Evolutionary conservation across 352 stramenopile genomes (phyloP).

Genomic region (Globisporangium sylvaticum): DNA sequence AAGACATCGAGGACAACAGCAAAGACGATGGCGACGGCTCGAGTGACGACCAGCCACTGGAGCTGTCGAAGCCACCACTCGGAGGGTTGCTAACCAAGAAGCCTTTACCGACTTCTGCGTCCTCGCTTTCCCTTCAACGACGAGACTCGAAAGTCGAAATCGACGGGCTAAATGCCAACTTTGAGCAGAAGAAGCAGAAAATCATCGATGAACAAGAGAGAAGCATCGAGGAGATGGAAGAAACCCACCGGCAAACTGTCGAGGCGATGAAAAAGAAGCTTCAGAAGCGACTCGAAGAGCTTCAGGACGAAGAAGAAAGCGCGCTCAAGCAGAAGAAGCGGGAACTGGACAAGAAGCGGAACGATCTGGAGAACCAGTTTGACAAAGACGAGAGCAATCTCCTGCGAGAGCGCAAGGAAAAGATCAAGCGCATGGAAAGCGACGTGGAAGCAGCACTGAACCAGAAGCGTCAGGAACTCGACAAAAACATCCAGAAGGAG

Average conservation of each 20-base stretch:
- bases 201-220: slow-evolving; percentile 39
- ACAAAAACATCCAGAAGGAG: slow-evolving; percentile 45
- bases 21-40: slow-evolving; percentile 24
- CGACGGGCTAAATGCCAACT: slow-evolving; percentile 26
- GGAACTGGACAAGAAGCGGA: slow-evolving; percentile 64
- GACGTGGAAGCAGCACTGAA: slow-evolving; percentile 40
- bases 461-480: slow-evolving; percentile 57
- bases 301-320: slow-evolving; percentile 48
- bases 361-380: slow-evolving; percentile 66
- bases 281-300: slow-evolving; percentile 44
- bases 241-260: slow-evolving; percentile 33
- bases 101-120: slow-evolving; percentile 26
- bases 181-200: slow-evolving; percentile 51
- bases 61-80: slow-evolving; percentile 52
- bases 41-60: slow-evolving; percentile 16
- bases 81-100: slow-evolving; percentile 48
- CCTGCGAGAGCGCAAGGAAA: slow-evolving; percentile 53
- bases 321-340: slow-evolving; percentile 58
- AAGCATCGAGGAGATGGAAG: slow-evolving; percentile 31
- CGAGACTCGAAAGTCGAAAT: slow-evolving; percentile 35
- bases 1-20: slow-evolving; percentile 31
- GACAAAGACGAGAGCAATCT: slow-evolving; percentile 58
- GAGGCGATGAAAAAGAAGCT: slow-evolving; percentile 38
- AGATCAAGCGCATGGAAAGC: slow-evolving; percentile 54
- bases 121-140: slow-evolving; percentile 16